These are phyloP conservation scores for Komagataella pastoris DNA, from an alignment of 805 yeast genomes.

Conservation along the genomic window DNA sequence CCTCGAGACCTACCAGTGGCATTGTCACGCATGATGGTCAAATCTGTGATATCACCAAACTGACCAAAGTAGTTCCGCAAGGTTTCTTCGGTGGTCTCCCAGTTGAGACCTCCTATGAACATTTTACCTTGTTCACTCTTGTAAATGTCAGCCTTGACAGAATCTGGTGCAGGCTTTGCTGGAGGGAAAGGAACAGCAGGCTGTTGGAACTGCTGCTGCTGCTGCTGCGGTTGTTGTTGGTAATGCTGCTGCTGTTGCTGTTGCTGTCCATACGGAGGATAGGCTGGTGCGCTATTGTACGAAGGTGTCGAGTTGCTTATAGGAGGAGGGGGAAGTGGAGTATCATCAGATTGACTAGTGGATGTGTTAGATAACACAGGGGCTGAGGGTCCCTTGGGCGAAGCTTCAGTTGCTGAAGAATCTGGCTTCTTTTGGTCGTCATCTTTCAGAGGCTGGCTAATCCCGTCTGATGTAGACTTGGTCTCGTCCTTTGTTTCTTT, in stretches of 20 bases:
- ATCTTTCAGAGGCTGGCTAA: constrained; percentile 5
- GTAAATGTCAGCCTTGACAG: constrained; percentile 34
- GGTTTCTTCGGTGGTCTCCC: constrained; percentile 93
- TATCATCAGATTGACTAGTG: constrained; percentile 2
- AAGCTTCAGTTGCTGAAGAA: constrained; percentile 3
- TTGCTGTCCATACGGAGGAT: constrained; percentile 5
- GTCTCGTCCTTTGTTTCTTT: constrained; percentile 9
- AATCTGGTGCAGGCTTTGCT: constrained; percentile 7
- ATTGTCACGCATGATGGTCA: constrained; percentile 86
- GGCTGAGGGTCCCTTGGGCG: constrained; percentile 1
- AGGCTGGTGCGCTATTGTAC: not conserved
- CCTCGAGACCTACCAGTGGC: constrained; percentile 86
- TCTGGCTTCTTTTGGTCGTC: constrained; percentile 1
- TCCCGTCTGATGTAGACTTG: constrained; percentile 7
- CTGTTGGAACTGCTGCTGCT: constrained; percentile 9
- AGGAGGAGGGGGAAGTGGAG: not conserved
- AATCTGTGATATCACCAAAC: constrained; percentile 79
- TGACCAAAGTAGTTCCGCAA: constrained; percentile 71
- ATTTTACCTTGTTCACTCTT: constrained; percentile 72
- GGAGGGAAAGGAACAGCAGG: constrained; percentile 3
- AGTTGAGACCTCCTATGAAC: constrained; percentile 94
- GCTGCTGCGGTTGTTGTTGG: constrained; percentile 5
- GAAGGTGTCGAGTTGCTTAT: not conserved
- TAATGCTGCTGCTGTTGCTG: constrained; percentile 6
- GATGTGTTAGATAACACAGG: not conserved